Base-by-base conservation (phyloP, 2,329 filamentous ascomycete genomes). In the Aspergillus calidoustus region DNA sequence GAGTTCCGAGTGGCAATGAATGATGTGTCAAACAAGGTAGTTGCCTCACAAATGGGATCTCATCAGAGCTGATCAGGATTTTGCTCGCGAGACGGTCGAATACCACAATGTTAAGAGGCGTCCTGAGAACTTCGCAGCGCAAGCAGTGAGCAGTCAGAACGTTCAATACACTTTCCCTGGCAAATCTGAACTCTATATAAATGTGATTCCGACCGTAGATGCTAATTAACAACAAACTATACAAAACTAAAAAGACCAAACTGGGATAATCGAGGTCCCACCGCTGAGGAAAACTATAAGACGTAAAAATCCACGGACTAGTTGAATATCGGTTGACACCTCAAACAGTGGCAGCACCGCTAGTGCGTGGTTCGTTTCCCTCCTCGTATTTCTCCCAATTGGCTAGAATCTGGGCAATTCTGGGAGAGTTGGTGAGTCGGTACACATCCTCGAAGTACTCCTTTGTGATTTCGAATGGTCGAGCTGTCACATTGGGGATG, bases 381-480 rank as follows among this genome's bases (percentile, higher is more conserved):
- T 80, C 79, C 66, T 83, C 80, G 75, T 90, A 92, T 78, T 87
- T 89, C 54, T 92, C 90, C 90, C 90, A 92, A 82, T 97, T 97
- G 68, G 92, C 91, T 76, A 97, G 78, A 62, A 83, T 79, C 63
- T 81, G 76, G 34, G 80, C 81, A 66, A 83, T 80, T 46, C 80
- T 82, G 49, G 87, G 87, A 22, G 83, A 86, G 81, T 96, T 97
- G 58, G 95, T 99, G 76, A 99, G 81, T 72, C 88, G 88, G 82
- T 98, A 98, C 54, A 99, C 96, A 75, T 98, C 95, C 85, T 99
- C 94, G 80, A 99, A 99, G 83, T 99, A 99, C 82, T 98, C 95
- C 86, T 93, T 96, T 59, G 93, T 96, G 68, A 99, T 84, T 77
- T 93, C 92, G 77, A 99, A 99, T 17, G 95, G 95, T 80, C 89